Evolutionary conservation across 441 rosid species (phyloP), one percentile per base, ranked within the genome.

Genomic region (Corymbia citriodora): DNA sequence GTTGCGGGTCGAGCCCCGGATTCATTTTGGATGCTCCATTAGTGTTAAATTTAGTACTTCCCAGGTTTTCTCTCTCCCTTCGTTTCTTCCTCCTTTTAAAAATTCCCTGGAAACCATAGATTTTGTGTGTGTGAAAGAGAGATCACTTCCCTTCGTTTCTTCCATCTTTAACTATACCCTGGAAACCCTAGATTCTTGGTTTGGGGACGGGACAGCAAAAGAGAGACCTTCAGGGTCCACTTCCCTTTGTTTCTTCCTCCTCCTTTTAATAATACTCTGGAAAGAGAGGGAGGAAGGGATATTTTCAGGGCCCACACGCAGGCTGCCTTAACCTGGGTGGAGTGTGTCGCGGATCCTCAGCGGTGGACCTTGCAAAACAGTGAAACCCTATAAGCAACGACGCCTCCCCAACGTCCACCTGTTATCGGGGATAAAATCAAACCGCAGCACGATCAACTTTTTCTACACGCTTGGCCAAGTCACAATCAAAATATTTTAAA

Each of bases 281-380:
- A 59, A 59, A 59, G 63, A 59, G 14, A 59, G 10, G 10, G 29
- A 59, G 63, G 25, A 13, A 59, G 65, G 25, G 4, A 59, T 12
- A 59, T 59, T 59, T 59, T 59, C n/a, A 59, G n/a, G 65, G n/a
- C n/a, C 65, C 65, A 59, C 65, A 59, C 25, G n/a, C 65, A 59
- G 23, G 65, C 65, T 59, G 65, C 65, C n/a, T 25, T 59, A 59
- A 1, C 65, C n/a, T 0, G n/a, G 63, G n/a, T 0, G n/a, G 63
- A 13, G 0, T 23, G 13, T 23, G 12, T 57, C 63, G 63, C 2
- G 63, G 63, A 0, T 59, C 12, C 63, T 57, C 25, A 0, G 63
- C 63, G 3, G 63, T 23, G 63, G 23, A 59, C 7, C 63, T 17
- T 23, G 63, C 29, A 25, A 59, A 59, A 59, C n/a, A 59, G 63